Base-by-base conservation (phyloP, 495 filamentous ascomycete species). In the Talaromyces stipitatus region DNA sequence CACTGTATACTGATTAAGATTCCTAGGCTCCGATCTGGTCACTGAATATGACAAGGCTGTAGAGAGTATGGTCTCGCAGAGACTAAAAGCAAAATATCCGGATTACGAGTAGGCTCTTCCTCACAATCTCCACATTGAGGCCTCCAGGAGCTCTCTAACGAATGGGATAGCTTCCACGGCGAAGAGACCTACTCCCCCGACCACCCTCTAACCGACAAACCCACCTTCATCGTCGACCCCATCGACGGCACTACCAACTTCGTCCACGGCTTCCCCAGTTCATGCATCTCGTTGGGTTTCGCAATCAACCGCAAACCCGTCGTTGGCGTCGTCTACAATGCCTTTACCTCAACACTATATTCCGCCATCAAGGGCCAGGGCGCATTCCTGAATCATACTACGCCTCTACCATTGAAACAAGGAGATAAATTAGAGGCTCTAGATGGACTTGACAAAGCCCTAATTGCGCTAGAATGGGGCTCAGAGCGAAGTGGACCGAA, bases 171-270 rank as follows among this genome's bases (percentile, higher is more conserved):
- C 47, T 92, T 94, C 68, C 79, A 92, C 59, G 89, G 89, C 64
- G 89, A 94, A 65, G 91, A 96, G 68, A 95, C 88, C 18, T 94
- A 92, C 78, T 70, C 85, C 47, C 79, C 87, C 26, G 82, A 85
- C 55, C 72, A 73, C 58, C 74, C 65, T 24, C 74, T 96, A 56
- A 89, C 86, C 2, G 63, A 77, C 33, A 77, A 73, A 1, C 91
- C 91, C 1, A 96, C 91, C 46, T 95, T 96, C 72, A 81, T 95
- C 69, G 82, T 88, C 58, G 91, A 96, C 73, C 91, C 91, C 38
- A 91, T 95, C 63, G 91, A 96, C 73, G 91, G 91, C 57, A 95
- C 90, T 11, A 84, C 84, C 47, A 96, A 96, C 74, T 95, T 96
- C 63, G 82, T 95, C 5, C 91, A 96, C 72, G 76, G 77, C 53